Conservation (phyloP, 345 rosid genomes). For the Geranium brycei region DNA sequence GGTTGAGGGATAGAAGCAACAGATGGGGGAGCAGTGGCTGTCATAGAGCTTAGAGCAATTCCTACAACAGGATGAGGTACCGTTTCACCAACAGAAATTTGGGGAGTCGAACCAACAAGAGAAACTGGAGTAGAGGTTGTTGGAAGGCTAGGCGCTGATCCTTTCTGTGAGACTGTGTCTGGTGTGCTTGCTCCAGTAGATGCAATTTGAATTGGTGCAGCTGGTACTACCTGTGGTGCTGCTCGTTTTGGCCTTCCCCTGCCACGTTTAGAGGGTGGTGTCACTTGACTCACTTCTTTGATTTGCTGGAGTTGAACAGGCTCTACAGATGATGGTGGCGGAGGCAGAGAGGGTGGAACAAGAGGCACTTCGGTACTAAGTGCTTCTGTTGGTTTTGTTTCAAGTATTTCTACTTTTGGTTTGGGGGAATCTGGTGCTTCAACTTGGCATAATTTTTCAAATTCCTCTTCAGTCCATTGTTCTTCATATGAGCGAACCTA, state of each 20-base stretch:
- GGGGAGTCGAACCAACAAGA: slow-evolving; percentile 16
- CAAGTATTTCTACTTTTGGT: slow-evolving; percentile 36
- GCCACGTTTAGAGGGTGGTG: slow-evolving; percentile 73
- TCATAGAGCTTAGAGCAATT: slow-evolving; percentile 16
- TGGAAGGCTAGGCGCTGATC: slow-evolving; percentile 21
- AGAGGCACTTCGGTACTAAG: slow-evolving; percentile 19
- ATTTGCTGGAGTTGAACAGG: slow-evolving; percentile 24
- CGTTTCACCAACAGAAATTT: slow-evolving; percentile 12
- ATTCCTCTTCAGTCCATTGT: slow-evolving; percentile 88
- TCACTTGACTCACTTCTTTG: slow-evolving; percentile 52
- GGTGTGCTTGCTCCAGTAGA: slow-evolving; percentile 24
- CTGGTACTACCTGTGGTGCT: slow-evolving; percentile 10
- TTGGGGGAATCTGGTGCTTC: slow-evolving; percentile 63
- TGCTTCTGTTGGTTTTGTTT: slow-evolving; percentile 26
- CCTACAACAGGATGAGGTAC: slow-evolving; percentile 17
- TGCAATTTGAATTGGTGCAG: slow-evolving; percentile 2
- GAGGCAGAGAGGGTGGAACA: slow-evolving; percentile 8
- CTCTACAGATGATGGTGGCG: slow-evolving; percentile 14
- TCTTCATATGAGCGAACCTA: slow-evolving; percentile 93
- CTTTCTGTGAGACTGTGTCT: slow-evolving; percentile 24
- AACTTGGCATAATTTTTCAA: slow-evolving; percentile 78
- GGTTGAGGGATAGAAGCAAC: slow-evolving; percentile 6
- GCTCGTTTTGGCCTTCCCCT: slow-evolving; percentile 89
- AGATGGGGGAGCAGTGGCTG: slow-evolving; percentile 17
- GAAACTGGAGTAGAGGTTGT: slow-evolving; percentile 15